Base-by-base conservation (phyloP, 2,329 filamentous ascomycete species). In the Drechslerella coelobrocha region DNA sequence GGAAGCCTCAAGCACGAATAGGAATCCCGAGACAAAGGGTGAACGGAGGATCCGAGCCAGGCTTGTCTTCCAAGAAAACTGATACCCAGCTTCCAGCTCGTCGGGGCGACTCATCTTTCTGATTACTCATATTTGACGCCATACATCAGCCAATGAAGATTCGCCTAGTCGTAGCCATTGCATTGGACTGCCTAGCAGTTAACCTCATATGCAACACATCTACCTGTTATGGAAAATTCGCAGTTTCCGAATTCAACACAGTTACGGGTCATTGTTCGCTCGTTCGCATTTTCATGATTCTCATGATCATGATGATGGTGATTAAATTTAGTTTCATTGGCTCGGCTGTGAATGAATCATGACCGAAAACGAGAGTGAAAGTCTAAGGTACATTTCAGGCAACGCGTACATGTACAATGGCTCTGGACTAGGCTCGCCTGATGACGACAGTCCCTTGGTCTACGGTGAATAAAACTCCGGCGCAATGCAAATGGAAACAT, bases 131-230 rank as follows among this genome's bases (percentile, higher is more conserved):
- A 52, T 4, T 14, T 50, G 17, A 24, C n/a, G 31, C 17, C 24
- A 39, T 24, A 53, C 8, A 9, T 23, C 43, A 17, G 26, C 27
- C 17, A 39, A 21, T 17, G 29, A 26, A 31, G 17, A 45, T 39
- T 2, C 45, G 41, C 31, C 14, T 10, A 39, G 17, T 19, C 29
- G 23, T 12, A 21, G 10, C 50, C 24, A 61, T 61, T 69, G 63
- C 51, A 29, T 34, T 19, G n/a, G n/a, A n/a, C n/a, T n/a, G n/a
- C n/a, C n/a, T n/a, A n/a, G n/a, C n/a, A 51, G 53, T 31, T 21
- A 53, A 69, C 65, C 21, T 62, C 65, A 43, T 14, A 69, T 69
- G 41, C 65, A 69, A 69, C 65, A 69, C 65, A 69, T 62, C 57
- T 62, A 14, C 1, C 57, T 62, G 57, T 61, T 62, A 19, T 48